A percentile compares a stretch with the other conserved stretches of the same genome.
phyloP scores from a whole-genome alignment of 352 stramenopile species.

The Thalassiosira hispida region DNA sequence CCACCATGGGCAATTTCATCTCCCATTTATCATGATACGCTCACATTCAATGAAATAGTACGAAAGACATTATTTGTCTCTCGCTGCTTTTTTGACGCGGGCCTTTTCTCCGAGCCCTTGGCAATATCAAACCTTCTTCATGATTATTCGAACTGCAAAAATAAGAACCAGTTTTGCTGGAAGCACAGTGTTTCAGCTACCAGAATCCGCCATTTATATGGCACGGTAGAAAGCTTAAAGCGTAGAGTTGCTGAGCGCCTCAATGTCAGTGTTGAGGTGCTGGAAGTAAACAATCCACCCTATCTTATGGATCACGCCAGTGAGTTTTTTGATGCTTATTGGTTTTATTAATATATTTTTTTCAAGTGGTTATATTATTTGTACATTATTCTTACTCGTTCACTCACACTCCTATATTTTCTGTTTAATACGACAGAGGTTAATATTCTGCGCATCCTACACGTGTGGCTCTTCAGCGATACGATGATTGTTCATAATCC shows the following conservation, averaged over 20 bases:
- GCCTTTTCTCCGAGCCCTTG: slow-evolving; percentile 84
- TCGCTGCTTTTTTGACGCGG: slow-evolving; percentile 79
- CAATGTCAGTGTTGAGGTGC: slow-evolving; percentile 37
- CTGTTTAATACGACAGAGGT: too few species aligned
- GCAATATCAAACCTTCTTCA: slow-evolving; percentile 79
- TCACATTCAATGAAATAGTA: slow-evolving; percentile 70
- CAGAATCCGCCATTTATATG: slow-evolving; percentile 59
- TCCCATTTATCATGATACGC: slow-evolving; percentile 77
- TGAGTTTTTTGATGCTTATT: too few species aligned
- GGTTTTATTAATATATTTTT: too few species aligned
- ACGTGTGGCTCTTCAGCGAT: slow-evolving; percentile 81
- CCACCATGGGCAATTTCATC: slow-evolving; percentile 83
- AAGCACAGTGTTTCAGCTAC: slow-evolving; percentile 53
- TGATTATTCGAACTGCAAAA: slow-evolving; percentile 53
- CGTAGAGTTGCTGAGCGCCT: slow-evolving; percentile 69
- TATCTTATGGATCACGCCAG: slow-evolving; percentile 61
- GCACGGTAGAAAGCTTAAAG: slow-evolving; percentile 64
- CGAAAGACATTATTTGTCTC: slow-evolving; percentile 68
- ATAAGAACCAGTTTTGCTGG: slow-evolving; percentile 58
- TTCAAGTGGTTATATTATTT: too few species aligned
- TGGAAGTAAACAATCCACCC: slow-evolving; percentile 64
- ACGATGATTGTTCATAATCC: slow-evolving; percentile 66
- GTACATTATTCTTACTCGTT: too few species aligned
- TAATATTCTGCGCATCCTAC: slow-evolving; percentile 69
- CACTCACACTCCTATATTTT: too few species aligned